These are phyloP conservation scores for Pythium guiyangense DNA, from an alignment of 352 stramenopile species.

Conservation along the genomic window DNA sequence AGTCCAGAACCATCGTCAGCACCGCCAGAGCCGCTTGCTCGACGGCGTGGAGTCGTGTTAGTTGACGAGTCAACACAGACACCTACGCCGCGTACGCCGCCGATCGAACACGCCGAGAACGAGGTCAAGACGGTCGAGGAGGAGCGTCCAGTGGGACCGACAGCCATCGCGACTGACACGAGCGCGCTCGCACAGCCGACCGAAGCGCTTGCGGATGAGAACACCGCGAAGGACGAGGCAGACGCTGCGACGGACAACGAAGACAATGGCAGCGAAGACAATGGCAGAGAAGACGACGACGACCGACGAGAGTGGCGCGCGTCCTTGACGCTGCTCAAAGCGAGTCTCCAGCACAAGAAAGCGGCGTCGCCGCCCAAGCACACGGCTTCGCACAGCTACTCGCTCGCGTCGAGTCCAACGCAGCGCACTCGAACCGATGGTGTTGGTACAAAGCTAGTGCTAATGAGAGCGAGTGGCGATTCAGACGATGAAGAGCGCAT, in stretches of 20 bases:
- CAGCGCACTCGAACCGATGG: not conserved
- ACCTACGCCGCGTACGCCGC: too few species aligned
- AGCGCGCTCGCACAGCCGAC: too few species aligned
- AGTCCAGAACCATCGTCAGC: too few species aligned
- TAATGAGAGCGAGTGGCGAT: too few species aligned
- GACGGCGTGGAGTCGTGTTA: too few species aligned
- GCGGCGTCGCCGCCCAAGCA: conserved; percentile 15
- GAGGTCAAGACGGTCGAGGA: not conserved
- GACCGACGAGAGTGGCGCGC: conserved; percentile 28
- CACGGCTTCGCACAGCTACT: not conserved
- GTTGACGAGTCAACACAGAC: too few species aligned
- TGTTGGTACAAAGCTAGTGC: too few species aligned
- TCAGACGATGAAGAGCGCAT: too few species aligned
- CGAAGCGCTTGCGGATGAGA: not conserved
- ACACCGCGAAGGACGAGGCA: not conserved
- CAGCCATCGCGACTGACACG: too few species aligned
- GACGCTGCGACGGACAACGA: not conserved
- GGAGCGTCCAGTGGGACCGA: not conserved
- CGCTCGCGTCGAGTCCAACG: not conserved
- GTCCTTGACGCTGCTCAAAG: conserved; percentile 32
- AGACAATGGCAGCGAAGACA: conserved; percentile 1
- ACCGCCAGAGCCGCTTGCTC: too few species aligned
- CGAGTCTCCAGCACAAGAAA: conserved; percentile 30
- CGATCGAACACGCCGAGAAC: too few species aligned
- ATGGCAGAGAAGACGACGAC: conserved; percentile 4